Conservation (phyloP, 768 basidiomycete species). For the Exsudoporus frostii region DNA sequence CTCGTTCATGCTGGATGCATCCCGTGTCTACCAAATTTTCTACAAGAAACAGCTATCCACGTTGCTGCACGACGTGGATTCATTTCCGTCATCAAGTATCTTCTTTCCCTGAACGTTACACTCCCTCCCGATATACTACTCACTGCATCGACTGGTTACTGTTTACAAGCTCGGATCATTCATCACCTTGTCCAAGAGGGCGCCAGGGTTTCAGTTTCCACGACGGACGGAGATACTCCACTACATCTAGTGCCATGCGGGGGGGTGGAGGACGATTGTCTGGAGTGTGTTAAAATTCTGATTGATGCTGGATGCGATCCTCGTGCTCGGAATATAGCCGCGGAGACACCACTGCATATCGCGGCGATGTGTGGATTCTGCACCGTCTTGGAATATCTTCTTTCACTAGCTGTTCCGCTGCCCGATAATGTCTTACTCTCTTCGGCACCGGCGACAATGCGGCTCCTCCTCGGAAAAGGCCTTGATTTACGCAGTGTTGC, state of each 20-base stretch:
- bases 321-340: not conserved
- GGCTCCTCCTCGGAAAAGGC: not conserved
- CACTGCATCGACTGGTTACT: not conserved
- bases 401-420: not conserved
- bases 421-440: not conserved
- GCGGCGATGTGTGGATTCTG: not conserved
- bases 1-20: not conserved
- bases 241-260: not conserved
- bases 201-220: not conserved
- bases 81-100: not conserved
- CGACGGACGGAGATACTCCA: not conserved
- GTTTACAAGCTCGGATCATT: not conserved
- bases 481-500: not conserved
- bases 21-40: not conserved
- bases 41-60: not conserved
- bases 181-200: not conserved
- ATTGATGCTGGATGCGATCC: constrained; percentile 1
- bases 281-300: not conserved
- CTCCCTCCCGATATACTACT: not conserved
- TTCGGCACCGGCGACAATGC: not conserved
- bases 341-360: not conserved
- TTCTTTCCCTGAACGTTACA: not conserved
- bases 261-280: not conserved
- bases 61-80: not conserved
- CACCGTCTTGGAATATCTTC: not conserved